phyloP scores from a whole-genome alignment of 75 land plant species.

The Azolla pinnata region DNA sequence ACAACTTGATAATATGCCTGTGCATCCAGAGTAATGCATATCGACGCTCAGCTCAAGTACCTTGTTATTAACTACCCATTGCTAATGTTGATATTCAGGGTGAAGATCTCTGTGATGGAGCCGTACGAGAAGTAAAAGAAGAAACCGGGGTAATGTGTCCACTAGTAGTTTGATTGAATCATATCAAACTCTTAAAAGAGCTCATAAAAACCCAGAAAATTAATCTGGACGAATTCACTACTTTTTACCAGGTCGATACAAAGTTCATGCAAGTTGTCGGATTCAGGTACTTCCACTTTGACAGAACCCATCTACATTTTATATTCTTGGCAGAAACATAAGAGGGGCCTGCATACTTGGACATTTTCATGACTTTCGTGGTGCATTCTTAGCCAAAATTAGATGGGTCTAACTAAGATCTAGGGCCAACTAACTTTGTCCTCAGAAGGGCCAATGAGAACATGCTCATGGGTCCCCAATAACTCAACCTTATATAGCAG shows the following conservation, averaged over 20 bases:
- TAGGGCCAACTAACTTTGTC: no score
- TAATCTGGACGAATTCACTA: neutral
- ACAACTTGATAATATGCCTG: no score
- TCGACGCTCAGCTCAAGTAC: no score
- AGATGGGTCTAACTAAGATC: no score
- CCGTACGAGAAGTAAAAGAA: conserved; percentile 79
- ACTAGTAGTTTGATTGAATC: no score
- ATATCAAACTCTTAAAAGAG: no score
- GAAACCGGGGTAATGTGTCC: conserved; percentile 72
- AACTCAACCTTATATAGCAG: no score
- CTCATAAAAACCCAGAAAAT: neutral
- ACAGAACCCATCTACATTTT: neutral
- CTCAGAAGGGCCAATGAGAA: no score
- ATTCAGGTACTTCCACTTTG: conserved; percentile 57
- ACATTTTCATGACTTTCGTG: neutral
- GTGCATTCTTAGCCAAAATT: neutral
- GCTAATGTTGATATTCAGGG: conserved; percentile 39
- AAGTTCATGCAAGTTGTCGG: conserved; percentile 77
- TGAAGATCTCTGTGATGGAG: conserved; percentile 76
- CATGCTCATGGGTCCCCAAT: no score
- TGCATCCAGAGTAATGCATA: no score
- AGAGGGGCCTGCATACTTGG: neutral
- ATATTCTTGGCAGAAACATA: neutral
- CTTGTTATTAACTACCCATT: no score
- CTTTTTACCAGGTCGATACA: conserved; percentile 58